These are phyloP conservation scores for Chlorella vulgaris DNA, from an alignment of 139 green algal genomes.

Conservation along the genomic window DNA sequence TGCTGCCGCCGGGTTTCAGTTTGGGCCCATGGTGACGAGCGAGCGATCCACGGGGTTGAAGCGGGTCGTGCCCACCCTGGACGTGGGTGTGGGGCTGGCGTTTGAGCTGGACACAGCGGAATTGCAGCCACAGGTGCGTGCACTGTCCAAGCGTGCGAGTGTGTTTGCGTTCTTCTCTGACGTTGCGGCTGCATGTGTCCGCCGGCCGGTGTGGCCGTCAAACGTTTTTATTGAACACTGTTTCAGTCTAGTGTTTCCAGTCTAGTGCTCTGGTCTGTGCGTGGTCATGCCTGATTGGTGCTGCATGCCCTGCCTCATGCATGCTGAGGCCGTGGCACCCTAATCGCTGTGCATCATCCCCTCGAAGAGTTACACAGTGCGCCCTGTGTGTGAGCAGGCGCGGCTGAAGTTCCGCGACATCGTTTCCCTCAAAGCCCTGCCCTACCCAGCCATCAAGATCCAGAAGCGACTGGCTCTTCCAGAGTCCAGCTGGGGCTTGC, in stretches of 20 bases:
- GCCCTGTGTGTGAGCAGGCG: slow-evolving; percentile 18
- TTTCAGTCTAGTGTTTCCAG: too few relatives aligned
- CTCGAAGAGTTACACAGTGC: too few relatives aligned
- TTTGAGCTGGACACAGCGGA: slow-evolving; percentile 49
- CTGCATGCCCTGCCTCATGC: too few relatives aligned
- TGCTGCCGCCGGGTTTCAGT: background rate
- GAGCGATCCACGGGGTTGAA: background rate
- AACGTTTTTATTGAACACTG: too few relatives aligned
- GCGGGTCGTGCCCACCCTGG: slow-evolving; percentile 5
- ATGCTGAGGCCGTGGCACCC: too few relatives aligned
- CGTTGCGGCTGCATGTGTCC: too few relatives aligned
- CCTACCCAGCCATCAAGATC: slow-evolving; percentile 39
- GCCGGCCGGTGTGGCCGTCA: too few relatives aligned
- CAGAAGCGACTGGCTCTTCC: slow-evolving; percentile 28
- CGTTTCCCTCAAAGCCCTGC: slow-evolving; percentile 35
- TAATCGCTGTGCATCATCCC: too few relatives aligned
- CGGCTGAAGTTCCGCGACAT: slow-evolving; percentile 42
- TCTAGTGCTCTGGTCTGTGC: too few relatives aligned
- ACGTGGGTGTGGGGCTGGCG: slow-evolving; percentile 29
- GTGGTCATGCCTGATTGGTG: too few relatives aligned
- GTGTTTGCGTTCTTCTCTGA: too few relatives aligned
- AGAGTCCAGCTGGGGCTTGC: slow-evolving; percentile 23
- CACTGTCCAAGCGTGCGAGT: too few relatives aligned
- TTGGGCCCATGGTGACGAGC: slow-evolving; percentile 16
- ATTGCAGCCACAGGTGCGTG: slow-evolving; percentile 31